Conservation (phyloP, 2,329 filamentous ascomycete species). For the Helotiales sp. region DNA sequence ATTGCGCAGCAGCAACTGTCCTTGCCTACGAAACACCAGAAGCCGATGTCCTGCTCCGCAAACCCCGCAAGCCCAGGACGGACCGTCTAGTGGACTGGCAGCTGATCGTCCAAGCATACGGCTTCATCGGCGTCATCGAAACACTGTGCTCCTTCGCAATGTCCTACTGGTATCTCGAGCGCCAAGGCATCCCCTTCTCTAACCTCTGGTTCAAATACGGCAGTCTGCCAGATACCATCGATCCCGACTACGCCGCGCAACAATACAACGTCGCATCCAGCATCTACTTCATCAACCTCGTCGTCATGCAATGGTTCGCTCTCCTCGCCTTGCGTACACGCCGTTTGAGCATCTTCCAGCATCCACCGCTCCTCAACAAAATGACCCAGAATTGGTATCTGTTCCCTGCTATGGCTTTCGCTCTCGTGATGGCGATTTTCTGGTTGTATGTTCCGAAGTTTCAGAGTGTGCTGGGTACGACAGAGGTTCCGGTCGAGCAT, state of each 20-base stretch:
- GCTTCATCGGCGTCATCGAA: constrained; percentile 69
- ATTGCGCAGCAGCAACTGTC: constrained; percentile 73
- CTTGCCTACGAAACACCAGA: constrained; percentile 80
- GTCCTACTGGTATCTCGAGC: constrained; percentile 69
- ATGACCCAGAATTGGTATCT: constrained; percentile 70
- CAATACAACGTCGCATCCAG: constrained; percentile 47
- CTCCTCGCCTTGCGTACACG: constrained; percentile 70
- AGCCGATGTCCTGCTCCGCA: constrained; percentile 72
- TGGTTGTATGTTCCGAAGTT: constrained; percentile 71
- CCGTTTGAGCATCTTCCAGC: constrained; percentile 71
- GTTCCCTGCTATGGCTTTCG: constrained; percentile 72
- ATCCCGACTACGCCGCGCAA: constrained; percentile 61
- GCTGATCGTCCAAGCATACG: constrained; percentile 75
- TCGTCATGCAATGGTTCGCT: constrained; percentile 84
- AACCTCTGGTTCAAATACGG: constrained; percentile 73
- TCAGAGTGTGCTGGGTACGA: constrained; percentile 64
- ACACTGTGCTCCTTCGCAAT: constrained; percentile 65
- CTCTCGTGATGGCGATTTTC: constrained; percentile 71
- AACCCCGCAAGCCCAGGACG: constrained; percentile 69
- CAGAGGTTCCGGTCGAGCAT: constrained; percentile 69
- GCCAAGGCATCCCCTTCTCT: constrained; percentile 67
- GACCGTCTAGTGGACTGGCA: constrained; percentile 76
- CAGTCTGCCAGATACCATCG: constrained; percentile 48
- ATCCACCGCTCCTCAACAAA: constrained; percentile 70
- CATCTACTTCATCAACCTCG: constrained; percentile 80